Evolutionary conservation across 345 rosid species (phyloP), one percentile per base, ranked within the genome.

Genomic region (Bretschneidera sinensis): DNA sequence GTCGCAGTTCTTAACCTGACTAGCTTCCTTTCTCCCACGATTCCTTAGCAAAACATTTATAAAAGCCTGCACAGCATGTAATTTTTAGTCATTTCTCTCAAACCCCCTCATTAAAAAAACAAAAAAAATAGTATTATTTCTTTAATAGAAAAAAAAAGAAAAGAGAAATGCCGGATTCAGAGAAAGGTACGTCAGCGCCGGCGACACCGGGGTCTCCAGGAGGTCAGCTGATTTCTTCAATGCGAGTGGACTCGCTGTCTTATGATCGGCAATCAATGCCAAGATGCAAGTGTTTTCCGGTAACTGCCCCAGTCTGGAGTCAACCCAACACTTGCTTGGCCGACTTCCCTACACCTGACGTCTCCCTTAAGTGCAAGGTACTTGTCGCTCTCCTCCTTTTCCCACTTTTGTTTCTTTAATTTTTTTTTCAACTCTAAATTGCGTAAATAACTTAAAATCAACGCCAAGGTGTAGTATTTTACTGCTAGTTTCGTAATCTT

Each of bases 361-460:
- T 90, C 51, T 86, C 99, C 19, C 95, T 94, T 17, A 85, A 97
- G 39, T 96, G 99, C 76, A 94, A 94, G 95, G 99, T 91, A 76
- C 57, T 17, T 22, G 24, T n/a, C 31, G 14, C 4, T 19, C 3
- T 17, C 33, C 13, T 23, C 22, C 19, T 17, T 28, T 22, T 0
- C n/a, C n/a, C n/a, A n/a, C n/a, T n/a, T n/a, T n/a, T n/a, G n/a
- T n/a, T n/a, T 28, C 5, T 28, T 28, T 28, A 2, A 8, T n/a
- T n/a, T 28, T 28, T 2, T 28, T 28, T 2, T 28, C 8, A 28
- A 8, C 33, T 28, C 5, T 28, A 28, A 8, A 3, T 28, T 2
- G 33, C 33, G 8, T 28, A 48, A 48, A 16, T 6, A 48, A 16
- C 4, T 45, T 17, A 3, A 28, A 28, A 28, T 8, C 3, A 28